These are phyloP conservation scores for Garcia nutans DNA, from an alignment of 345 rosid species.

Conservation along the genomic window DNA sequence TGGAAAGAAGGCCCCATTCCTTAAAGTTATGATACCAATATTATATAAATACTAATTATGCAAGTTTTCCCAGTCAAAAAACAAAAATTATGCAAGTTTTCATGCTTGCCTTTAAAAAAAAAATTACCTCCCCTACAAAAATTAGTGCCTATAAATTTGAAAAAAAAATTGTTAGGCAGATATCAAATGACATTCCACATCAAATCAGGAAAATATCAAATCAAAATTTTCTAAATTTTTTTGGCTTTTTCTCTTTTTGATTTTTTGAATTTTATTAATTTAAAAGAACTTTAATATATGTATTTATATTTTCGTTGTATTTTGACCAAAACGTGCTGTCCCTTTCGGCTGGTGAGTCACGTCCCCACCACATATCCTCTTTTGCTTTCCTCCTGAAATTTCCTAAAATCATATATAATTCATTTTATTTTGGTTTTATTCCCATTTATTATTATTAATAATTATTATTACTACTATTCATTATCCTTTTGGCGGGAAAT, in stretches of 20 bases:
- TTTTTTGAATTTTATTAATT: not conserved
- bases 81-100: no score
- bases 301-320: not conserved
- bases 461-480: not conserved
- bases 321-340: slow-evolving; percentile 29
- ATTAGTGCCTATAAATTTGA: no score
- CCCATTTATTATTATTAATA: no score
- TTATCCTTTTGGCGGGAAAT: slow-evolving; percentile 38
- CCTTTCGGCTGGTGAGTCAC: slow-evolving; percentile 28
- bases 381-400: not conserved
- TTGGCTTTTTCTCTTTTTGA: not conserved
- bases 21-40: no score
- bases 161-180: no score
- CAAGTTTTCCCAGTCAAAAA: no score
- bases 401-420: not conserved
- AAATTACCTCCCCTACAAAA: no score
- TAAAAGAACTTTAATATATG: no score
- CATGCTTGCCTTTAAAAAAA: no score
- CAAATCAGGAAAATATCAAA: not conserved
- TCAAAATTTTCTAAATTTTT: not conserved
- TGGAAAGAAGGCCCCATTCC: no score
- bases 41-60: no score
- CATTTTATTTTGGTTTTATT: not conserved
- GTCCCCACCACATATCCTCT: slow-evolving; percentile 1
- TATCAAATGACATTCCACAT: no score